These are phyloP conservation scores for Ammopiptanthus mongolicus DNA, from an alignment of 306 rosid species.

Conservation along the genomic window DNA sequence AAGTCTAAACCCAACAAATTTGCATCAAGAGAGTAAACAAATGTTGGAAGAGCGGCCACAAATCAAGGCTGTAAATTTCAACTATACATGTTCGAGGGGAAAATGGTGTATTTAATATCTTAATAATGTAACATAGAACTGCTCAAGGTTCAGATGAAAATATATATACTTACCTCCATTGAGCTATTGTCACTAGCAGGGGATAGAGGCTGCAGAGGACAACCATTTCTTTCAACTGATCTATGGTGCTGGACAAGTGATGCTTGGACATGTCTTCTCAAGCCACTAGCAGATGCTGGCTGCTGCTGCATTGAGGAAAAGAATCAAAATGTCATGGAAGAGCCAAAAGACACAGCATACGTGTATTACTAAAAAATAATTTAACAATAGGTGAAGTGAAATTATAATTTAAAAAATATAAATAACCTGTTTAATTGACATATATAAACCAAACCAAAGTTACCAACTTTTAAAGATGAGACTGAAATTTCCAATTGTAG, in stretches of 20 bases:
- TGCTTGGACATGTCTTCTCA: constrained; percentile 28
- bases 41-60: not conserved
- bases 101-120: not conserved
- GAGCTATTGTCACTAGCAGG: constrained; percentile 48
- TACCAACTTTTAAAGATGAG: not conserved
- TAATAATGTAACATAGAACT: not conserved
- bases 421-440: not conserved
- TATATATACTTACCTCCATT: constrained; percentile 42
- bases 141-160: not conserved
- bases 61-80: not conserved
- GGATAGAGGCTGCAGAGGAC: constrained; percentile 36
- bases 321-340: not conserved
- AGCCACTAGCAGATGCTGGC: constrained; percentile 36
- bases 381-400: not conserved
- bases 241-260: constrained; percentile 31
- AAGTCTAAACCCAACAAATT: not conserved
- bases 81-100: not conserved
- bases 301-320: constrained; percentile 30
- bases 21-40: not conserved
- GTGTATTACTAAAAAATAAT: too few species aligned
- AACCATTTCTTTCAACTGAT: constrained; percentile 29
- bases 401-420: not conserved
- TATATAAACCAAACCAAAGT: not conserved
- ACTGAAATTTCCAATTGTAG: constrained; percentile 1
- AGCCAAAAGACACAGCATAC: not conserved